Base-by-base conservation (phyloP, 495 filamentous ascomycete genomes). In the Aspergillus biplanus region DNA sequence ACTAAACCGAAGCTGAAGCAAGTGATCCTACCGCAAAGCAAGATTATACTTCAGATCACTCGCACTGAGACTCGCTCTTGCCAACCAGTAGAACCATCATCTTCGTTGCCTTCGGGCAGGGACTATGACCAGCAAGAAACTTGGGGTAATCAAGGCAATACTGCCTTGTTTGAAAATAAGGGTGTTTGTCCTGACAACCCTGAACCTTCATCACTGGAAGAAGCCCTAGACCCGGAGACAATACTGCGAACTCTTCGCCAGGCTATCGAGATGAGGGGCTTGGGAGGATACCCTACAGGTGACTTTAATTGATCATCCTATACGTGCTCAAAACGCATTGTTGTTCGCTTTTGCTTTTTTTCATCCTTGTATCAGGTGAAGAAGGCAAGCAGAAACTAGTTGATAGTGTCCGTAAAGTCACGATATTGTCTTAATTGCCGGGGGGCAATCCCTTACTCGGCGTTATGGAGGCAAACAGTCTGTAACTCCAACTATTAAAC, bases 1-100 rank as follows among this genome's bases (percentile, higher is more conserved):
- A 34, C 34, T 34, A 52, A 56, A 18, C 55, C 62, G n/a, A 64
- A 53, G 18, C 1, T 59, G 12, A 39, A 59, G 16, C 62, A 64
- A 33, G 62, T 64, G 13, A 53, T 64, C 53, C 62, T 64, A 8
- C 62, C 62, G 18, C 54, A 59, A 33, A 64, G 62, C 34, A 64
- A 48, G 27, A 7, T 64, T 50, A 37, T 64, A 27, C 46, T 64
- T 34, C 62, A 64, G 54, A 52, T 59, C 12, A 6, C 12, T 39
- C 35, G 35, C 35, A 39, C 35, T 12, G 35, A 39, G 6, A 39
- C 35, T 12, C 35, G 35, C 6, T 39, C 6, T 6, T 6, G 6
- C 12, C 35, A 12, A 39, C 35, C 35, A 12, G 35, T 12, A 6
- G 35, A 39, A 6, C 35, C 35, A 39, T 12, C 35, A 39, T 12